Evolutionary conservation across 176 grass and related monocot species (phyloP).

Genomic region (Hordeum vulgare): MorexV3_pseudomolecules_assembly NC_058518.1:425329985-425330484

Average conservation of each 20-base stretch:
- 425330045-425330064: background rate
- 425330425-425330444: background rate
- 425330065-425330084: background rate
- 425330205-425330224: background rate
- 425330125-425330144: background rate
- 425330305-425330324: slow-evolving; percentile 5
- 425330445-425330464: slow-evolving; percentile 66
- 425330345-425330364: background rate
- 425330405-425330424: background rate
- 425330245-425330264: too few relatives aligned
- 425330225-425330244: too few relatives aligned
- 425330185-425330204: background rate
- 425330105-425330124: background rate
- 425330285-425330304: too few relatives aligned
- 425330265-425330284: too few relatives aligned
- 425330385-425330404: background rate
- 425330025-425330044: background rate
- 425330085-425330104: background rate
- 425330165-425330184: background rate
- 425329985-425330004: background rate
- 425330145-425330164: background rate
- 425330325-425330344: background rate
- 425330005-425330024: background rate
- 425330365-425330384: slow-evolving; percentile 11
- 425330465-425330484: slow-evolving; percentile 92